Conservation (phyloP, 306 rosid genomes). For the Castanospermum australe region DNA sequence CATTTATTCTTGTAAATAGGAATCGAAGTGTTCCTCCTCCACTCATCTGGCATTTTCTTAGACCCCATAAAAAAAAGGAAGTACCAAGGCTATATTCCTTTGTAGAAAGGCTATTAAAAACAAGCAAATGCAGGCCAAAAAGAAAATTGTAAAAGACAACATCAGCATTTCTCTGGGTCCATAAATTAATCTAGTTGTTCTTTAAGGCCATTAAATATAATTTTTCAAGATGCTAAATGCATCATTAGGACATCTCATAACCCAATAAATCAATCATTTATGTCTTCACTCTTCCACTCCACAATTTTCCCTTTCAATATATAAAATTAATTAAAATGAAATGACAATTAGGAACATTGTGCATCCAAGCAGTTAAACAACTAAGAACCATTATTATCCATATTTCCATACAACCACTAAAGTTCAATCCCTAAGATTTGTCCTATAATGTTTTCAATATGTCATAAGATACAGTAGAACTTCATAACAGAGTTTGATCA, state of each 20-base stretch:
- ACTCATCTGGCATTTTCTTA: neutral
- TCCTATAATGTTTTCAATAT: neutral
- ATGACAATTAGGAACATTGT: neutral
- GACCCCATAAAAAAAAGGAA: neutral
- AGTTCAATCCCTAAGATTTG: neutral
- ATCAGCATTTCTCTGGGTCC: neutral
- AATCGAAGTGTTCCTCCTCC: neutral
- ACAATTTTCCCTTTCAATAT: neutral
- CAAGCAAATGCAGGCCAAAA: neutral
- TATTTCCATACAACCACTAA: neutral
- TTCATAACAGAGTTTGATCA: neutral
- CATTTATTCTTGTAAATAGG: neutral
- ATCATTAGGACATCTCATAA: neutral
- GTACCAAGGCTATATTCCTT: neutral
- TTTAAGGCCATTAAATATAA: neutral
- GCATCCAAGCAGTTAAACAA: neutral
- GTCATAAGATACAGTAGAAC: neutral
- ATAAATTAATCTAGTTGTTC: neutral
- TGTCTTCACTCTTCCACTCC: neutral
- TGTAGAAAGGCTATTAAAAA: neutral
- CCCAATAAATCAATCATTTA: neutral
- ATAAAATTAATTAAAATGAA: neutral
- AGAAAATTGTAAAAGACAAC: neutral
- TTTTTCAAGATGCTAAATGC: neutral
- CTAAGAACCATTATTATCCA: neutral